These are phyloP conservation scores for Tolypocladium guangdongense DNA, from an alignment of 2,329 filamentous ascomycete genomes.

Conservation along the genomic window DNA sequence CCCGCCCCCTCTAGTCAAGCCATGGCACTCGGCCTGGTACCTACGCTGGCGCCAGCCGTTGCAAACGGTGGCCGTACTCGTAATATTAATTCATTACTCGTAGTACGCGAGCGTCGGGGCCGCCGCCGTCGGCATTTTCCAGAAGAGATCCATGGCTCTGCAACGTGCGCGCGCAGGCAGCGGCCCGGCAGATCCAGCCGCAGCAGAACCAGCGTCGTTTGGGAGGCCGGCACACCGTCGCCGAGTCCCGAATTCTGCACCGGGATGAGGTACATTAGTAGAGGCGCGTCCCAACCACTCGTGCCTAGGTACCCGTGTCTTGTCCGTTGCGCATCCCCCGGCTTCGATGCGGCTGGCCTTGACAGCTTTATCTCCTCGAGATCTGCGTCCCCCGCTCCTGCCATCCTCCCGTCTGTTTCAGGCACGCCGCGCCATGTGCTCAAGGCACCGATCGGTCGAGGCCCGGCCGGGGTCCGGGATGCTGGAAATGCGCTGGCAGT, in stretches of 20 bases:
- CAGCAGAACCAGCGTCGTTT: neutral
- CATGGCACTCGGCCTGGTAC: neutral
- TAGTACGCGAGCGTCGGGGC: too few species aligned
- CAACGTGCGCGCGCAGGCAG: neutral
- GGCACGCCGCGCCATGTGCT: neutral
- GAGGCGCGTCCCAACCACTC: too few species aligned
- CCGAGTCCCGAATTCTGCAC: neutral
- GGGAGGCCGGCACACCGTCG: neutral
- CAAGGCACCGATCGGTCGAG: neutral
- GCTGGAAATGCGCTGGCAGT: too few species aligned
- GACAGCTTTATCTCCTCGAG: neutral
- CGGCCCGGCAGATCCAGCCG: neutral
- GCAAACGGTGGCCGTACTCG: neutral
- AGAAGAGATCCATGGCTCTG: neutral
- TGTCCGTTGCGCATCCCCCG: too few species aligned
- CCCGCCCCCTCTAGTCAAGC: neutral
- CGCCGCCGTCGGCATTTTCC: neutral
- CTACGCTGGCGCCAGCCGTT: neutral
- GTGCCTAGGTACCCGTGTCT: too few species aligned
- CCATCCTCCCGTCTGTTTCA: neutral
- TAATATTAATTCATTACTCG: too few species aligned
- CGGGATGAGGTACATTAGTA: neutral
- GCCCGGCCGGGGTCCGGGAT: neutral
- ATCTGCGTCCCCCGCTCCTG: neutral
- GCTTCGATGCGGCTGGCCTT: neutral